These are phyloP conservation scores for Pelargonium myrrhifolium DNA, from an alignment of 441 rosid genomes.

Conservation along the genomic window DNA sequence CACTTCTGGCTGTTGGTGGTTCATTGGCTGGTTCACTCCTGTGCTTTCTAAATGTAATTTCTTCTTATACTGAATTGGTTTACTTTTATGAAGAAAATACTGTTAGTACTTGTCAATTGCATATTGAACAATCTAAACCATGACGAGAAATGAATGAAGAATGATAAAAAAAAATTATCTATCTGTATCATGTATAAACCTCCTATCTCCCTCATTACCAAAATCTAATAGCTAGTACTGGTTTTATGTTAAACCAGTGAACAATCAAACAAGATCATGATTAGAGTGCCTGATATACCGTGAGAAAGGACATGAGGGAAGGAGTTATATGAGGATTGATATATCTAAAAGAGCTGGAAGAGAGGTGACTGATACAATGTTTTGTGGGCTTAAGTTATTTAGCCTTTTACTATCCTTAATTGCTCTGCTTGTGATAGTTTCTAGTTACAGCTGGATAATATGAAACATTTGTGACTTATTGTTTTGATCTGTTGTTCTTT, in stretches of 20 bases:
- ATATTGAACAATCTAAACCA: neutral
- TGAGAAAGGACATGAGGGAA: neutral
- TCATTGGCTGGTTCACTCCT: constrained; percentile 8
- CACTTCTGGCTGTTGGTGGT: constrained; percentile 13
- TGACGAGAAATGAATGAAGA: too few species aligned
- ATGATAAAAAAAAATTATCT: too few species aligned
- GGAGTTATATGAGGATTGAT: neutral
- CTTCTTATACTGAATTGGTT: neutral
- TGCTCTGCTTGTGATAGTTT: neutral
- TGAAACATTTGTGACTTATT: neutral
- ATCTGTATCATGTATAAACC: too few species aligned
- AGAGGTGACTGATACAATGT: neutral
- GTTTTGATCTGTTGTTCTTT: neutral
- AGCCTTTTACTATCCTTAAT: neutral
- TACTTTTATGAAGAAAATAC: neutral
- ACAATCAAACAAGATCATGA: too few species aligned
- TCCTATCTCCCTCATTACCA: too few species aligned
- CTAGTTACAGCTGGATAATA: neutral
- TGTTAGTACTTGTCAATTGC: neutral
- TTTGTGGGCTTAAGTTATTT: neutral
- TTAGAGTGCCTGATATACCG: neutral
- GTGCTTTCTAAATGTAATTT: constrained; percentile 11
- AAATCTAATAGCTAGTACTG: too few species aligned
- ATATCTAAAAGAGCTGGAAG: neutral
- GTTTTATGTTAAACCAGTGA: too few species aligned